Percentiles rank a stretch among this genome's conserved stretches.
phyloP scores from a whole-genome alignment of 768 basidiomycete genomes.

The Hypholoma fasciculare region DNA sequence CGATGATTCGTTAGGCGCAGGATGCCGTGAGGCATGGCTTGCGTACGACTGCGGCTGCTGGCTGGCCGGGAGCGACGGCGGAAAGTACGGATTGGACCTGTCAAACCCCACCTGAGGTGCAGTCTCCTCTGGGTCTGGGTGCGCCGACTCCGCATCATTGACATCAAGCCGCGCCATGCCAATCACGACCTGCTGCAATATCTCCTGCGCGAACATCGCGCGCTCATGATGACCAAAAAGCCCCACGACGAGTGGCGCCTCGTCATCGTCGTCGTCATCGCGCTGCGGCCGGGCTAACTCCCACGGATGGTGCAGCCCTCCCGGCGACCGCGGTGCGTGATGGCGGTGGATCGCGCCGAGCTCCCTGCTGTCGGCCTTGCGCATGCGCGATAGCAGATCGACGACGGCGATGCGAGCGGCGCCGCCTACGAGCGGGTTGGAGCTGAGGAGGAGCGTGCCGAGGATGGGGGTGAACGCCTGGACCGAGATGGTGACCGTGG shows the following conservation, averaged over 20 bases:
- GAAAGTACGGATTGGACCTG: conserved; percentile 56
- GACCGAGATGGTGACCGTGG: conserved; percentile 60
- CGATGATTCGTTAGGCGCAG: conserved; percentile 17
- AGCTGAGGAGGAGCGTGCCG: conserved; percentile 82
- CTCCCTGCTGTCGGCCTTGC: conserved; percentile 54
- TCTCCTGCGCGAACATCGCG: conserved; percentile 73
- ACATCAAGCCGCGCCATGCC: conserved; percentile 79
- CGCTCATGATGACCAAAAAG: conserved; percentile 59
- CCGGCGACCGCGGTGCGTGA: conserved; percentile 12
- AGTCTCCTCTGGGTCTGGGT: conserved; percentile 10
- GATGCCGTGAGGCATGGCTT: conserved; percentile 15
- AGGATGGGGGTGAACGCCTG: conserved; percentile 91
- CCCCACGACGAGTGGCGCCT: conserved; percentile 32
- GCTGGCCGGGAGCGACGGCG: conserved; percentile 30
- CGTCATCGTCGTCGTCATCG: conserved; percentile 34
- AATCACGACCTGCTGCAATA: conserved; percentile 84
- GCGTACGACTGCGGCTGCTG: conserved; percentile 13
- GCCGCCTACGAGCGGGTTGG: conserved; percentile 71
- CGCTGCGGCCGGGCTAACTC: conserved; percentile 10
- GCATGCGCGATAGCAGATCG: conserved; percentile 70
- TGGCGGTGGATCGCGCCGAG: conserved; percentile 16
- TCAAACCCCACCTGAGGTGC: conserved; percentile 15
- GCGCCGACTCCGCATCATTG: conserved; percentile 21
- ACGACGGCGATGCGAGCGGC: conserved; percentile 77
- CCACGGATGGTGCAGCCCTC: conserved; percentile 20